phyloP scores from a whole-genome alignment of 78 protist species.

The Chrysochromulina parva region DNA sequence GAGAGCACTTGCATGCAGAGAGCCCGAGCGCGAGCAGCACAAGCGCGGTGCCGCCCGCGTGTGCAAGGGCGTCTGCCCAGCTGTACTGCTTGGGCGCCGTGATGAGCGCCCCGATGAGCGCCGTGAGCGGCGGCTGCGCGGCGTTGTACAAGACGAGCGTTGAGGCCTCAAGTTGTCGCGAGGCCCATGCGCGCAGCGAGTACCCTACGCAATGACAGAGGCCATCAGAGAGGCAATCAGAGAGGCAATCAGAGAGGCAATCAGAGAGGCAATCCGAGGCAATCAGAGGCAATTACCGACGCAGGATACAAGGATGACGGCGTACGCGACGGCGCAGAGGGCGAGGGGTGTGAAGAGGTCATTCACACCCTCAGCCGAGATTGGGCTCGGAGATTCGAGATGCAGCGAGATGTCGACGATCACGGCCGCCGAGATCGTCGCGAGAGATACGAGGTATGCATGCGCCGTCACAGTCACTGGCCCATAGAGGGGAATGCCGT shows the following conservation, averaged over 20 bases:
- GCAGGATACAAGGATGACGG: background rate
- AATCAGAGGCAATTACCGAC: background rate
- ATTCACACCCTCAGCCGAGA: background rate
- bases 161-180: background rate
- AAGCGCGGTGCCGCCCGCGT: background rate
- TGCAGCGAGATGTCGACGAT: background rate
- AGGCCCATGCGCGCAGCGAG: constrained; percentile 6
- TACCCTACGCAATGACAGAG: background rate
- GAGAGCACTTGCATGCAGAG: too few relatives aligned
- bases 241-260: too few relatives aligned
- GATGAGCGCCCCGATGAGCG: background rate
- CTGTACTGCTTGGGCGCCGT: background rate
- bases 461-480: background rate
- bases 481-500: background rate
- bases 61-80: background rate
- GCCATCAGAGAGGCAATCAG: too few relatives aligned
- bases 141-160: background rate
- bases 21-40: background rate
- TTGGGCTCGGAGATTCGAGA: background rate
- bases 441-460: background rate
- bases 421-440: background rate
- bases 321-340: background rate
- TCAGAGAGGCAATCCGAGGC: too few relatives aligned
- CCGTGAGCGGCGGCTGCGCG: background rate
- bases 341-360: background rate